Percentiles rank a stretch among this genome's conserved stretches.
These are phyloP conservation scores for Rubia occidens DNA, from an alignment of 305 asterid species.

Conservation along the genomic window DNA sequence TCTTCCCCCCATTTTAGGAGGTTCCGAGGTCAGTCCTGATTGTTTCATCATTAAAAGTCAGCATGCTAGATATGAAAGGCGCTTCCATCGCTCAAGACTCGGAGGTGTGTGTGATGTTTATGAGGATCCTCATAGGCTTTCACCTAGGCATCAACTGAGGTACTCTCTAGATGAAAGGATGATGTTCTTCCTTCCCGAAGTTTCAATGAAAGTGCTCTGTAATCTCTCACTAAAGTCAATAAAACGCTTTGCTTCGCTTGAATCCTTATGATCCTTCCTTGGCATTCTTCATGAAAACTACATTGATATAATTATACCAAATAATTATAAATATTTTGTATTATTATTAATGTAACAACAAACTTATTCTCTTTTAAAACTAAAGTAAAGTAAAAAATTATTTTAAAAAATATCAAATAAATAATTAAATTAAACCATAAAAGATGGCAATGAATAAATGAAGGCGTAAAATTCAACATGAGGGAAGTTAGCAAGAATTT, in stretches of 20 bases:
- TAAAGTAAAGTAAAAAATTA: too few species aligned
- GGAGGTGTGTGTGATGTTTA: conserved; percentile 77
- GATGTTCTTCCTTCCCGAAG: conserved; percentile 50
- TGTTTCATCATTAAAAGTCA: conserved; percentile 43
- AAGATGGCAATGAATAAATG: too few species aligned
- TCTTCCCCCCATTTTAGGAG: conserved; percentile 76
- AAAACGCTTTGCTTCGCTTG: conserved; percentile 76
- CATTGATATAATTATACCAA: too few species aligned
- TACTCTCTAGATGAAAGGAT: conserved; percentile 56
- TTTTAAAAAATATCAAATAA: too few species aligned
- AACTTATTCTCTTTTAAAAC: too few species aligned
- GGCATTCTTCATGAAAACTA: conserved; percentile 36
- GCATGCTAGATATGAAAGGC: conserved; percentile 47
- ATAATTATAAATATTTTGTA: too few species aligned
- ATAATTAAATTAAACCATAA: too few species aligned
- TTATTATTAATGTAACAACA: too few species aligned
- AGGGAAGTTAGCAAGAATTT: too few species aligned
- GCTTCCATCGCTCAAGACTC: conserved; percentile 44
- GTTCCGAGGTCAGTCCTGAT: conserved; percentile 53
- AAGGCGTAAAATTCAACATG: too few species aligned
- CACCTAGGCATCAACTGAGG: conserved; percentile 59
- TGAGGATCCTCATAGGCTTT: conserved; percentile 91
- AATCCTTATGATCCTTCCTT: conserved; percentile 64
- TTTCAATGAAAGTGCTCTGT: conserved; percentile 90
- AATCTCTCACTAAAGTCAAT: conserved; percentile 69